These are phyloP conservation scores for Ascosphaera pollenicola DNA, from an alignment of 2,329 filamentous ascomycete genomes.

Conservation along the genomic window DNA sequence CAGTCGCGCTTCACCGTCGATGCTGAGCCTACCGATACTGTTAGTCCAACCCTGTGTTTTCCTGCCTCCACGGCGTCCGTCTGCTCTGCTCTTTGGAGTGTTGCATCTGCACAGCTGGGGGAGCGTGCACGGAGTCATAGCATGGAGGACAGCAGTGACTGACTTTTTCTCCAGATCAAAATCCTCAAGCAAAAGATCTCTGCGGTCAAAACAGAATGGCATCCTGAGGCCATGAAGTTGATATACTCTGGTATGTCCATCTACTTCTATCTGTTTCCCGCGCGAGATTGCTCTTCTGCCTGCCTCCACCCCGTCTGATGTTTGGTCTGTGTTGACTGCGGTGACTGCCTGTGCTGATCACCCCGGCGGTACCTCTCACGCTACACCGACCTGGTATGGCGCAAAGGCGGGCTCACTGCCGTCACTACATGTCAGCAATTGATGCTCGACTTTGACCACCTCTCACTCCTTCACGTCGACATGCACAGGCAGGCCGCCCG, in stretches of 20 bases:
- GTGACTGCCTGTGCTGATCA: no score
- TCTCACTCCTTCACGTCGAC: no score
- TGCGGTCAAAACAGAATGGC: conserved; percentile 71
- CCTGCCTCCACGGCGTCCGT: no score
- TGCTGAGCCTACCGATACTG: conserved; percentile 76
- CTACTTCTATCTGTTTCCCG: not conserved
- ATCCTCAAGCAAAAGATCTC: conserved; percentile 83
- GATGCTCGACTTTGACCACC: no score
- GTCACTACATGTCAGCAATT: no score
- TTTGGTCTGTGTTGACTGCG: no score
- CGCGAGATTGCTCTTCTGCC: not conserved
- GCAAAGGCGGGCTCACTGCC: no score
- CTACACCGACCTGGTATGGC: no score
- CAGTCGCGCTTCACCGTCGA: conserved; percentile 97
- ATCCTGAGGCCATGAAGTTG: conserved; percentile 72
- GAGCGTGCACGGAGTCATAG: not conserved
- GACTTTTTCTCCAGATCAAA: conserved; percentile 42
- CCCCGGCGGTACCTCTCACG: no score
- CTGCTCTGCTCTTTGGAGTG: not conserved
- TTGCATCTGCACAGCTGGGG: not conserved
- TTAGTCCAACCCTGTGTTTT: conserved; percentile 26
- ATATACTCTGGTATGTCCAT: conserved; percentile 72
- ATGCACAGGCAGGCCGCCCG: no score
- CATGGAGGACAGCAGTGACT: not conserved
- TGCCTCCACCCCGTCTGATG: no score